Evolutionary conservation across 345 rosid species (phyloP), one percentile per base, ranked within the genome.

Genomic region (Populus euphratica): DNA sequence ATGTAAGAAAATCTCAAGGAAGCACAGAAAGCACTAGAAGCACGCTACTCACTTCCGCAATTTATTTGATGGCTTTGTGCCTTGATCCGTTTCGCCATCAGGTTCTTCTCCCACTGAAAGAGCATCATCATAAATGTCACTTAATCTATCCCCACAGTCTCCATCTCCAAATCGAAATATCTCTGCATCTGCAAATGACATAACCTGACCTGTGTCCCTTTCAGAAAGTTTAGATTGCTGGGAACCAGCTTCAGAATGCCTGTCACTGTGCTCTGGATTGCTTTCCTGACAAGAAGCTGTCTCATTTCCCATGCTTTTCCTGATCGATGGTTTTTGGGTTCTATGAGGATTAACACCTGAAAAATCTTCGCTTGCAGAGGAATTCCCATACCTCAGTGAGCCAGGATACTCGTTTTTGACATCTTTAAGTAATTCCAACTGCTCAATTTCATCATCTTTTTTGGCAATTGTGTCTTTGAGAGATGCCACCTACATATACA

Each of bases 381-480:
- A 64, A 52, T 78, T 73, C 52, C 50, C 80, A 50, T 79, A 71
- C 47, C 84, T 80, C 2, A 3, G 74, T 23, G 84, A 49, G 39
- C 81, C 39, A 50, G 69, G 74, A 77, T 73, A 77, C 77, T 82
- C 89, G 18, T 73, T 78, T 79, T 93, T 94, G 0, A 66, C 80
- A 80, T 89, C 93, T 72, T 91, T 91, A n/a, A 76, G 82, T 71
- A 83, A 67, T 31, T 90, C 93, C 82, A 96, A 80, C 65, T 91
- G 83, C 82, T 91, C 98, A 47, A 96, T 93, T 87, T 96, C 98
- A 17, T 90, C 97, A 47, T 96, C 97, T 77, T 91, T 91, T 76
- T 86, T 91, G 2, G 90, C 76, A 43, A 93, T 86, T n/a, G 88
- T 92, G 81, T 96, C 93, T 83, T 88, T 91, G 47, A 96, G 96